A percentile compares a stretch with the other conserved stretches of the same genome.
phyloP scores from a whole-genome alignment of 2,329 filamentous ascomycete species.

The Amauroascus verrucosus region DNA sequence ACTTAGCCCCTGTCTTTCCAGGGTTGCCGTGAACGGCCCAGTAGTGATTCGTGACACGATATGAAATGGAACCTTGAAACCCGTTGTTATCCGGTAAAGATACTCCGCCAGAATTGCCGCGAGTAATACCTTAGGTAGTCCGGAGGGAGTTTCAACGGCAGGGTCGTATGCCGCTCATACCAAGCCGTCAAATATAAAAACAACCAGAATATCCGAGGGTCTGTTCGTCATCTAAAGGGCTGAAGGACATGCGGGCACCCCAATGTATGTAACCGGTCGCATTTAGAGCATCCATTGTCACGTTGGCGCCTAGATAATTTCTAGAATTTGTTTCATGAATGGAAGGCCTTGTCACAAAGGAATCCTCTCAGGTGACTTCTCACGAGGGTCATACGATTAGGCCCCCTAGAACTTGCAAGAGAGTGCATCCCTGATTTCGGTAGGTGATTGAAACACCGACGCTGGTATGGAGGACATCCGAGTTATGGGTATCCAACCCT shows the following conservation, averaged over 20 bases:
- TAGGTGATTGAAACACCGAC: not conserved
- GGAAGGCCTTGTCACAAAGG: not conserved
- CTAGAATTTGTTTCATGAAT: not conserved
- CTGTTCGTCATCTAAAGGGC: not conserved
- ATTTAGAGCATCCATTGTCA: not conserved
- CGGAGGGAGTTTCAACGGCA: not conserved
- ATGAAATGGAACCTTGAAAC: not conserved
- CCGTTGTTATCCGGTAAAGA: conserved; percentile 2
- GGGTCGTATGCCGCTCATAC: not conserved
- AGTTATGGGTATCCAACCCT: not conserved
- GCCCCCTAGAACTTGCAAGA: not conserved
- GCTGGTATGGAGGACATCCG: not conserved
- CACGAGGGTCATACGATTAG: not conserved
- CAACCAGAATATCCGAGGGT: not conserved
- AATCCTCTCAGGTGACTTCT: no score
- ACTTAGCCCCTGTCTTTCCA: not conserved
- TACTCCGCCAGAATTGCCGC: not conserved
- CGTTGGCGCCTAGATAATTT: not conserved
- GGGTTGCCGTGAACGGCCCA: not conserved
- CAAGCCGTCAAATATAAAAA: not conserved
- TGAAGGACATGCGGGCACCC: not conserved
- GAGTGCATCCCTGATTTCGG: not conserved
- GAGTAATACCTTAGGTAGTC: not conserved
- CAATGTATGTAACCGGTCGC: not conserved
- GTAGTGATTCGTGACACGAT: not conserved